Evolutionary conservation across 2,329 filamentous ascomycete species (phyloP).

Genomic region (Xenoacremonium recifei): DNA sequence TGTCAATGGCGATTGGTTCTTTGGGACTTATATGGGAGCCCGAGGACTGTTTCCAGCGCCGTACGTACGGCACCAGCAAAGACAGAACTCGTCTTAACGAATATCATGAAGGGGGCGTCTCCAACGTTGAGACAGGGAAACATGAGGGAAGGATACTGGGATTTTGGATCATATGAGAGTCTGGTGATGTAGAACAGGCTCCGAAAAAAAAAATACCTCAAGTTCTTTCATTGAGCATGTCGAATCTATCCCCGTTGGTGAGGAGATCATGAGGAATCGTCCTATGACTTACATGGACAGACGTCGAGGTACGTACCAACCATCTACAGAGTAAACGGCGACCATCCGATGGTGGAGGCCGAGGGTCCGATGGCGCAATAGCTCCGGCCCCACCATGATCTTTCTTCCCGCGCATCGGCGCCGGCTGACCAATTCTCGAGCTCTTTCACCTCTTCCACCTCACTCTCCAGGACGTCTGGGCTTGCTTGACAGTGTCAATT

Average conservation of each 20-base stretch:
- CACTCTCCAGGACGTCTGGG: slow-evolving; percentile 5
- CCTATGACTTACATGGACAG: no score
- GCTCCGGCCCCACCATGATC: slow-evolving; percentile 23
- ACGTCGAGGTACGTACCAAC: no score
- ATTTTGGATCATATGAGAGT: slow-evolving; percentile 2
- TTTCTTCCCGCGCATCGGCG: slow-evolving; percentile 2
- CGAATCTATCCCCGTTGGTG: no score
- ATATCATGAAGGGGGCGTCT: slow-evolving; percentile 8
- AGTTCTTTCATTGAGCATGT: background rate
- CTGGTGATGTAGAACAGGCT: background rate
- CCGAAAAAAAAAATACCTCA: background rate
- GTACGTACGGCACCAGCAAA: slow-evolving; percentile 64
- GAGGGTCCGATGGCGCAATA: slow-evolving; percentile 29
- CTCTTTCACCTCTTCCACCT: slow-evolving; percentile 6
- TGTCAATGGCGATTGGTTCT: slow-evolving; percentile 88
- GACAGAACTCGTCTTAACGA: slow-evolving; percentile 29
- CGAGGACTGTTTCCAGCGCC: slow-evolving; percentile 78
- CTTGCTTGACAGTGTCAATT: slow-evolving; percentile 14
- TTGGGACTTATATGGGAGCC: slow-evolving; percentile 78
- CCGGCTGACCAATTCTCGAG: slow-evolving; percentile 9
- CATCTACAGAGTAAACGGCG: background rate
- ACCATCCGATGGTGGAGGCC: slow-evolving; percentile 6
- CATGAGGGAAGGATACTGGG: slow-evolving; percentile 2
- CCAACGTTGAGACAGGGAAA: background rate
- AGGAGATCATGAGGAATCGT: no score